Base-by-base conservation (phyloP, 1,139 yeast genomes). In the Protomyces arabidopsidicola region DNA sequence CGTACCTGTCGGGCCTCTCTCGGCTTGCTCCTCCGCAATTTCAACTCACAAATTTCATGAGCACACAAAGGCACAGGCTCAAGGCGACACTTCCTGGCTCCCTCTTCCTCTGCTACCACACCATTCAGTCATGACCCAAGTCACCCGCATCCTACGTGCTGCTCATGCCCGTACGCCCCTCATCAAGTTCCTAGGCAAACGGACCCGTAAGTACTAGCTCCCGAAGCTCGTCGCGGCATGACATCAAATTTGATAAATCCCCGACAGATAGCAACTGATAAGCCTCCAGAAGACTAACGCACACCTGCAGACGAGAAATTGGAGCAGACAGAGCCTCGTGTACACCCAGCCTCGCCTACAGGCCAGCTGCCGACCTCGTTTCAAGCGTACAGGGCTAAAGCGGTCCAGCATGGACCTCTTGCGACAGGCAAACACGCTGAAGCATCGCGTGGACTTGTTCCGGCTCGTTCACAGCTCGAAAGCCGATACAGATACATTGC, bases 131-230 rank as follows among this genome's bases (percentile, higher is more conserved):
- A 42, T 42, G 48, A 18, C 48, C 22, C 48, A 42, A 5, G 48
- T 42, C 48, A 10, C 48, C 22, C 48, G 48, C 10, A 9, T 42
- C 48, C 48, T 42, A 24, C 48, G 48, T 18, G 48, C 48, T 1
- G 18, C 48, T n/a, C 48, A 42, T 12, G 48, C 48, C 20, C 48
- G 48, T 18, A 42, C 24, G 5, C 48, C 48, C 4, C 48, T 42
- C 48, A 42, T 42, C 48, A 42, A 42, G 48, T 42, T 42, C 48
- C 48, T 42, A n/a, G 48, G 48, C 48, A 42, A 42, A 20, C 27
- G 48, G 18, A 16, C 24, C 48, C 48, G 48, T 42, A 42, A 42
- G 48, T 42, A 14, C 16, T 9, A 14, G 6, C 12, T 9, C n/a
- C n/a, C 18, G 6, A 38, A 38, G n/a, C 42, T 9, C 18, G 16